Evolutionary conservation across 139 green algal species (phyloP), one percentile per base, ranked within the genome.

Genomic region (Micractinium conductrix): DNA sequence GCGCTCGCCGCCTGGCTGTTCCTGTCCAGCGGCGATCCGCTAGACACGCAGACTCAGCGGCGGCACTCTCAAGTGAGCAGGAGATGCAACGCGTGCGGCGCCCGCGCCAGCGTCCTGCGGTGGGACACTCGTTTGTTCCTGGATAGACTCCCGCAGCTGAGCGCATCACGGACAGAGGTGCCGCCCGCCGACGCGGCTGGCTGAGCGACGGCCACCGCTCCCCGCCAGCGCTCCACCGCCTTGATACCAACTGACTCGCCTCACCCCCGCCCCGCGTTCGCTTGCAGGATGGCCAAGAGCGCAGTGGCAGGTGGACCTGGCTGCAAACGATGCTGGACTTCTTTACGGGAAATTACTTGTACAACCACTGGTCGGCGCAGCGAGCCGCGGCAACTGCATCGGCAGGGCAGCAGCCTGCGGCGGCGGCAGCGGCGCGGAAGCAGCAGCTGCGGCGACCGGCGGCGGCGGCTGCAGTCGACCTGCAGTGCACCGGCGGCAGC

Each of bases 261-360:
- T 40, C 33, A 16, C 65, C 4, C 33, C 16, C 28, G 28, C 65
- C 16, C 12, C 65, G 65, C 65, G 33, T 8, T 33, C 22, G 19
- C 65, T 8, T 35, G 10, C 8, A 33, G n/a, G 33, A 22, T 9
- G 26, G 16, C n/a, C 65, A 72, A 33, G n/a, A 2, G 17, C 63
- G 33, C n/a, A 33, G 0, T 2, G 33, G n/a, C n/a, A 40, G 12
- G 35, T 43, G 17, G n/a, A 38, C n/a, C 65, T 82, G 55, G 55
- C 38, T 72, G 28, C 38, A n/a, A 0, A 38, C 68, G 0, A 26
- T 82, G 58, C 58, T 82, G 0, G 76, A 82, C 58, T 82, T 82
- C 38, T 82, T 82, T 58, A 82, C 55, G 8, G 76, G 76, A 17
- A 30, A 38, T n/a, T 79, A 63, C 45, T 33, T 79, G 19, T 63